A percentile compares a stretch with the other conserved stretches of the same genome.
phyloP scores from a whole-genome alignment of 306 rosid species.

The Prunus salicina region DNA sequence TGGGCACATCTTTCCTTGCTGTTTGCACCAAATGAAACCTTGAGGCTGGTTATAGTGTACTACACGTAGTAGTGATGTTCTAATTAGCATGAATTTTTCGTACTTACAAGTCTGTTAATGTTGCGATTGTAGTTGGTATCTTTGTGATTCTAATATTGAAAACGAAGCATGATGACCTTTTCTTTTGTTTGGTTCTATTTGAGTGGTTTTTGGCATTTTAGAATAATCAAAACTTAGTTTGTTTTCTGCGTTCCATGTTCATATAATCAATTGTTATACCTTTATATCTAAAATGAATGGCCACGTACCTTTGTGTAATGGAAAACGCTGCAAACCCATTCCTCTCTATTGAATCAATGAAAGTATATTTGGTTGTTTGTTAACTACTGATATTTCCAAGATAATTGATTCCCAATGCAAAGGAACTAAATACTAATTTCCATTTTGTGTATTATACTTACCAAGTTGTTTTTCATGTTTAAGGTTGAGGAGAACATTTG shows the following conservation, averaged over 20 bases:
- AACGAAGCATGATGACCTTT: not conserved
- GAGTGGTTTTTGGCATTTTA: not conserved
- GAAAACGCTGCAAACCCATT: not conserved
- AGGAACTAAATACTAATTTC: not conserved
- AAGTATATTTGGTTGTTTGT: not conserved
- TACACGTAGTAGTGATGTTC: not conserved
- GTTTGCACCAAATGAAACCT: not conserved
- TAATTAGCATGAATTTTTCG: not conserved
- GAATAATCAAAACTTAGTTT: not conserved
- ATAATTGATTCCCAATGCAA: not conserved
- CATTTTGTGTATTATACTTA: not conserved
- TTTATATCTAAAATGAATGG: not conserved
- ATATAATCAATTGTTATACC: not conserved
- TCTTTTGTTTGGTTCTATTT: not conserved
- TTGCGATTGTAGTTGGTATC: not conserved
- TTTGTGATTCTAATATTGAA: not conserved
- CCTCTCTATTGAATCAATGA: not conserved
- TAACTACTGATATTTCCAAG: not conserved
- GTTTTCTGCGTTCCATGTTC: not conserved
- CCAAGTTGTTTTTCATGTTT: not conserved
- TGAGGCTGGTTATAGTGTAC: not conserved
- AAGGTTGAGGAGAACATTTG: slow-evolving; percentile 4
- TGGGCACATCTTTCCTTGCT: not conserved
- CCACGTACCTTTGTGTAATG: not conserved
- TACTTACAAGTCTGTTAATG: not conserved